phyloP scores from a whole-genome alignment of 352 stramenopile species.

The Phytopythium chamaehyphon region DNA sequence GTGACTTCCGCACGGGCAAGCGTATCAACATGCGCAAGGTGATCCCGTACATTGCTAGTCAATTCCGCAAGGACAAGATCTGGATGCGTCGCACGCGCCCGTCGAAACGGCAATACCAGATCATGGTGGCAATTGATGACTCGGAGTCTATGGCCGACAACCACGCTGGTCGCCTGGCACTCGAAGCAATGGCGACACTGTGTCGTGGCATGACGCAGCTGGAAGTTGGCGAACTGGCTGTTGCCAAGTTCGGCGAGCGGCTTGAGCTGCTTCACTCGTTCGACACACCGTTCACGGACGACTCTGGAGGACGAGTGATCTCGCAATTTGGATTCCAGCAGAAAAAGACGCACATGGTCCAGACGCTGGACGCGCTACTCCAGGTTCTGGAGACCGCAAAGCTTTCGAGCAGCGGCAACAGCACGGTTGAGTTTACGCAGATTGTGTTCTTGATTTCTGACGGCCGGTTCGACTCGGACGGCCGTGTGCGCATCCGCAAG shows the following conservation, averaged over 20 bases:
- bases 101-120: conserved; percentile 98
- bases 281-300: conserved; percentile 95
- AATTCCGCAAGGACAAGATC: conserved; percentile 99
- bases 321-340: conserved; percentile 97
- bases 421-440: conserved; percentile 89
- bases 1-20: conserved; percentile 99
- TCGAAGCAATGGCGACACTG: conserved; percentile 96
- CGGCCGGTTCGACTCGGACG: conserved; percentile 97
- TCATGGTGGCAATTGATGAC: conserved; percentile 99
- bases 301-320: conserved; percentile 92
- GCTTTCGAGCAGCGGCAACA: conserved; percentile 37
- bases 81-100: conserved; percentile 99
- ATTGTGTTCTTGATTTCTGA: conserved; percentile 99
- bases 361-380: conserved; percentile 93
- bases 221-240: conserved; percentile 93
- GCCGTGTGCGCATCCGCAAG: conserved; percentile 92
- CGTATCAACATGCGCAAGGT: conserved; percentile 99
- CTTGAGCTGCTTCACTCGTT: conserved; percentile 97
- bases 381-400: conserved; percentile 87
- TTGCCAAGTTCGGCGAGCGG: conserved; percentile 96
- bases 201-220: conserved; percentile 97
- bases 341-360: conserved; percentile 95
- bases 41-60: conserved; percentile 99
- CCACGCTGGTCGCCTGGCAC: conserved; percentile 92
- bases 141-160: conserved; percentile 99